Evolutionary conservation across 2,329 filamentous ascomycete genomes (phyloP).

Genomic region (Cercospora citrullina): DNA sequence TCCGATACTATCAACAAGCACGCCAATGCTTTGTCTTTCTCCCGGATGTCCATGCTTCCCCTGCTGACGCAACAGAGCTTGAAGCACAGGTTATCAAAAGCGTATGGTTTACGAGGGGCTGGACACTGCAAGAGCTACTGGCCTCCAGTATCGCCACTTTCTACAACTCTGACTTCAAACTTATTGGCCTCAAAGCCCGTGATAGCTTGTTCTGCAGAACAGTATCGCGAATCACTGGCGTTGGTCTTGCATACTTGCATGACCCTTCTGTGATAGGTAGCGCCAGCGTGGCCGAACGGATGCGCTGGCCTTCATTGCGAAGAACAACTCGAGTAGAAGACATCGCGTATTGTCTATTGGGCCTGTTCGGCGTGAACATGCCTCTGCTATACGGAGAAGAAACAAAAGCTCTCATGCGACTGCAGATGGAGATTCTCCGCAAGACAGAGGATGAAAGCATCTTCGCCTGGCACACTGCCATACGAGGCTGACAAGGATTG

Average conservation of each 20-base stretch:
- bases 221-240: conserved; percentile 9
- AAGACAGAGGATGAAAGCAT: conserved; percentile 11
- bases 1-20: conserved; percentile 10
- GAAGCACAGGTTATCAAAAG: conserved; percentile 1
- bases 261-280: not conserved
- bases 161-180: conserved; percentile 11
- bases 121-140: conserved; percentile 20
- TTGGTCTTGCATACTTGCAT: conserved; percentile 12
- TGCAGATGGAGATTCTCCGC: conserved; percentile 8
- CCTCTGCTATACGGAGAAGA: not conserved
- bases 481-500: not conserved
- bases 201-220: not conserved
- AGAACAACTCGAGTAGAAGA: conserved; percentile 11
- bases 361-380: no score
- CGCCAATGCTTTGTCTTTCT: conserved; percentile 16
- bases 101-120: conserved; percentile 16
- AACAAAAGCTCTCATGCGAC: not conserved
- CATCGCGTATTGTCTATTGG: no score
- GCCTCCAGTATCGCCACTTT: conserved; percentile 12
- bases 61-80: not conserved
- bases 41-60: conserved; percentile 4
- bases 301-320: conserved; percentile 15
- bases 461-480: conserved; percentile 9
- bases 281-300: conserved; percentile 15
- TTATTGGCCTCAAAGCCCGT: conserved; percentile 20